A percentile compares a stretch with the other conserved stretches of the same genome.
Evolutionary conservation across 768 basidiomycete genomes (phyloP).

Genomic region (Cytidiella melzeri): DNA sequence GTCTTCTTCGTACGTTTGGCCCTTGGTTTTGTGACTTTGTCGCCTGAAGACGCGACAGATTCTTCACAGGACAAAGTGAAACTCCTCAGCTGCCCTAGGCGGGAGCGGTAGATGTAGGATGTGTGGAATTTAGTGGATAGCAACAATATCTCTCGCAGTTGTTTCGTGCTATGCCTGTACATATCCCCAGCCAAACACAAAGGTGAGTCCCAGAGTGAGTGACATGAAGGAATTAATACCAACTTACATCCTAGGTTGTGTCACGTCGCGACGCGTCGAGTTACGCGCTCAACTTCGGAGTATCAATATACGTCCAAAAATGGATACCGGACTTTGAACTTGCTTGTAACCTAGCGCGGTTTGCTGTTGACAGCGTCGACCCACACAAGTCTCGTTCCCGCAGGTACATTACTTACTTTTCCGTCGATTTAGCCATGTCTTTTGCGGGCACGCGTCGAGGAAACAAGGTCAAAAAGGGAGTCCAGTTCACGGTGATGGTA

Average conservation of each 20-base stretch:
- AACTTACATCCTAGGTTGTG: no score
- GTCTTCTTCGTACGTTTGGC: constrained; percentile 38
- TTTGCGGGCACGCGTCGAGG: constrained; percentile 82
- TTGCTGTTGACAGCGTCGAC: neutral
- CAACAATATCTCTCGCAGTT: neutral
- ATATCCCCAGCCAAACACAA: no score
- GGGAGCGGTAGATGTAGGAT: no score
- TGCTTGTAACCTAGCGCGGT: constrained; percentile 3
- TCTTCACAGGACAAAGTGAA: no score
- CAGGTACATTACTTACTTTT: neutral
- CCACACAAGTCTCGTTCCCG: neutral
- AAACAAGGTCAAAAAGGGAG: constrained; percentile 98
- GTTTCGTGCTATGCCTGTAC: neutral
- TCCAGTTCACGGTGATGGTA: constrained; percentile 97
- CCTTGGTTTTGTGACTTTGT: neutral
- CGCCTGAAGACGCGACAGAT: no score
- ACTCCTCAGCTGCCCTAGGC: neutral
- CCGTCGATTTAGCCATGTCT: constrained; percentile 45
- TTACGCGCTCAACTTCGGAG: neutral
- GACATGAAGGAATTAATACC: no score
- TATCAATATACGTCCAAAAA: neutral
- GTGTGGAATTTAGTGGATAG: no score
- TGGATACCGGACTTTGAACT: neutral
- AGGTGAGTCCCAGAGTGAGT: no score
- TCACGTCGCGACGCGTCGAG: neutral